phyloP scores from a whole-genome alignment of 129 eudicot genomes.

The Lonicera japonica region DNA sequence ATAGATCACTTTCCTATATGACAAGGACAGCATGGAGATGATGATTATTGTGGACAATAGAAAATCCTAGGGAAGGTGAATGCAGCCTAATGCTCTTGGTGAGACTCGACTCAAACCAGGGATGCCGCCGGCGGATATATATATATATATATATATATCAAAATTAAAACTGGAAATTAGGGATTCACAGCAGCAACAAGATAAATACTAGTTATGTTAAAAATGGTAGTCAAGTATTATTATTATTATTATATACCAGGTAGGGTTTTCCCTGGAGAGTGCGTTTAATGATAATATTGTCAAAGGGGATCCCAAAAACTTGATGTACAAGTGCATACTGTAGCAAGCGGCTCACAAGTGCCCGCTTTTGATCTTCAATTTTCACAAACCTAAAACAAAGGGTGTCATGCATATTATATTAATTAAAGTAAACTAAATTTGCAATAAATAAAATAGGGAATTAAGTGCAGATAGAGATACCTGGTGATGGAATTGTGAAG shows the following conservation, averaged over 20 bases:
- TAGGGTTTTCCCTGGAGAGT: slow-evolving; percentile 78
- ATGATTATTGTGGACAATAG: no score
- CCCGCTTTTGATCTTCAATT: slow-evolving; percentile 75
- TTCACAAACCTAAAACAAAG: slow-evolving; percentile 51
- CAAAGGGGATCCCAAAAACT: slow-evolving; percentile 51
- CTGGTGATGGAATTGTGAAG: slow-evolving; percentile 59
- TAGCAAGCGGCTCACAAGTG: slow-evolving; percentile 83
- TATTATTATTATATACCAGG: slow-evolving; percentile 48
- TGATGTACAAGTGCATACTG: slow-evolving; percentile 77
- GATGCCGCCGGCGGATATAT: no score
- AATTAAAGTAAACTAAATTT: background rate
- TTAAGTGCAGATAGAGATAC: slow-evolving; percentile 14
- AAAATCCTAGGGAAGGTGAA: no score
- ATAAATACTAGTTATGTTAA: background rate
- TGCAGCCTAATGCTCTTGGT: no score
- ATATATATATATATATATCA: no score
- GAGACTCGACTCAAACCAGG: no score
- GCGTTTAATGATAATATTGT: slow-evolving; percentile 45
- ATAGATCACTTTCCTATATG: slow-evolving; percentile 33
- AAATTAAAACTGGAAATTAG: background rate
- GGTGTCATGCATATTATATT: background rate
- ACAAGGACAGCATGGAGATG: background rate
- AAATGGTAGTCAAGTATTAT: slow-evolving; percentile 1
- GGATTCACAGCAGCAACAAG: background rate
- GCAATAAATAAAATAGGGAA: background rate